phyloP scores from a whole-genome alignment of 2,329 filamentous ascomycete species.

The Alternaria panax region DNA sequence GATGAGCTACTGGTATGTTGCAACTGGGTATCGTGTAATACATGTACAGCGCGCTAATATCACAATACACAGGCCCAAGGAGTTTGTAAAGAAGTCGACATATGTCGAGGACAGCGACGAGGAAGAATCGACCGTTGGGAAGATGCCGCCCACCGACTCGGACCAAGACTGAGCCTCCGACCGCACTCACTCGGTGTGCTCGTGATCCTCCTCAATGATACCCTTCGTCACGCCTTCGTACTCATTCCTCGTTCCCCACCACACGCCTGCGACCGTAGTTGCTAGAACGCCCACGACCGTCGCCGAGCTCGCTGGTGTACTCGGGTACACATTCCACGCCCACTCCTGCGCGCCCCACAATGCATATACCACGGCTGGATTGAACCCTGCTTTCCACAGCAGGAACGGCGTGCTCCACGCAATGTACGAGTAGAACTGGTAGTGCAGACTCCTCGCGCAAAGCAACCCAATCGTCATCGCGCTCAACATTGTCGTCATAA shows the following conservation, averaged over 20 bases:
- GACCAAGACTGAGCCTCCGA: conserved; percentile 61
- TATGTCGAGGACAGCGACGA: conserved; percentile 72
- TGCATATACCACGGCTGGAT: conserved; percentile 70
- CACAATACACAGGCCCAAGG: conserved; percentile 70
- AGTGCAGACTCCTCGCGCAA: conserved; percentile 87
- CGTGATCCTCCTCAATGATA: conserved; percentile 37
- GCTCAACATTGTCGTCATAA: conserved; percentile 77
- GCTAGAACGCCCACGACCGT: conserved; percentile 76
- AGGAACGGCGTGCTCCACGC: conserved; percentile 89
- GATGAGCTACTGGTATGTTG: conserved; percentile 75
- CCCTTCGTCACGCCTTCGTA: conserved; percentile 48
- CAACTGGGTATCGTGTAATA: conserved; percentile 25
- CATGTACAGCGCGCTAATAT: conserved; percentile 31
- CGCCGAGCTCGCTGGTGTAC: conserved; percentile 69
- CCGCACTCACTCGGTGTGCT: conserved; percentile 40
- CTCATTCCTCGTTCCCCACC: conserved; percentile 62
- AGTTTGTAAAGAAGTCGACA: conserved; percentile 72
- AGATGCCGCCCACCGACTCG: conserved; percentile 83
- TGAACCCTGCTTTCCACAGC: conserved; percentile 77
- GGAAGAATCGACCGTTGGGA: conserved; percentile 80
- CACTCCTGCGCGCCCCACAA: conserved; percentile 85
- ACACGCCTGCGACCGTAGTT: conserved; percentile 69
- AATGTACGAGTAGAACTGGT: conserved; percentile 93
- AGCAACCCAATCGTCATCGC: conserved; percentile 82
- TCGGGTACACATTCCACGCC: conserved; percentile 96